Evolutionary conservation across 192 early-diverging fungal genomes (phyloP), one percentile per base, ranked within the genome.

Genomic region (Backusella sp.): DNA sequence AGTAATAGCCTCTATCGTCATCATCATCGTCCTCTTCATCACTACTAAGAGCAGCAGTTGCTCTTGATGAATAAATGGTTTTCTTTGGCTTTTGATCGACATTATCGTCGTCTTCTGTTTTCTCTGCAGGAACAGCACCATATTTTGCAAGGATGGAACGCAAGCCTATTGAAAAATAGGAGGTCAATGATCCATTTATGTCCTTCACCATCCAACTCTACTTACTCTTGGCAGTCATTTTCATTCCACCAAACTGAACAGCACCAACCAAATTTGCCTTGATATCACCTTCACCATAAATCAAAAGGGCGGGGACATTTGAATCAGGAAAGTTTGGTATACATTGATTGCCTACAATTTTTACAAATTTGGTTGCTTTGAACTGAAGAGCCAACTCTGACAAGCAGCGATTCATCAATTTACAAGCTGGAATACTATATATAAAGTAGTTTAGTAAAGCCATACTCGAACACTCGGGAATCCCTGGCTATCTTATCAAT

Each of bases 261-360:
- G 95, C 85, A 28, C 96, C 92, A 14, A 98, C 93, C 32, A 98
- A 79, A 80, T 99, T 94, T 28, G 86, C 83, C 70, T 88, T 88
- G 68, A 98, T 85, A 72, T 99, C 97, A 32, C 96, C 94, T 6
- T 94, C 80, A 15, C 90, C 91, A 81, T 98, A 99, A 66, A 99
- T 88, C 66, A 99, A 80, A n/a, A 99, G 79, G 0, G 98, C 98
- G 8, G 93, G 95, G 69, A 95, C 73, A 79, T 94, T 94, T 32
- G 80, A 83, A 80, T 99, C 98, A 2, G 98, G 98, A 77, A 97
- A 99, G 74, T 96, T 94, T 44, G 92, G 93, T 76, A 99, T 97
- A 84, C 96, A 97, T 76, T 96, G 94, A 74, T 95, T 93, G 11
- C 91, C 94, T 26, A 96, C 86, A 76, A 98, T 98, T 78, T 97